Evolutionary conservation across 202 grass and related monocot species (phyloP).

Genomic region (Panicum virgatum): DNA sequence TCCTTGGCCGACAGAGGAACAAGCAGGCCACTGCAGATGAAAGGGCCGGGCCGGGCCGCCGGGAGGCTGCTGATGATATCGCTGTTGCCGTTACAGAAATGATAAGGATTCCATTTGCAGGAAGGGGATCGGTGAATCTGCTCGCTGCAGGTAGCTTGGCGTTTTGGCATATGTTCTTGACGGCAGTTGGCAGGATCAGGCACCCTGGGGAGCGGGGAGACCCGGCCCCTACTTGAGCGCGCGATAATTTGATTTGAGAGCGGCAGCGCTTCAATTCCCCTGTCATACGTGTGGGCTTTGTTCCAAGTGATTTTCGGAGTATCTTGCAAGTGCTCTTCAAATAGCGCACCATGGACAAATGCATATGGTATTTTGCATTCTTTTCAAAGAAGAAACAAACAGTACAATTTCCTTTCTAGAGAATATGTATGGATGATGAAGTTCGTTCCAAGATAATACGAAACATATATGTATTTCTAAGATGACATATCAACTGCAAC

Average conservation of each 20-base stretch:
- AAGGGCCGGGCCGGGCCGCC: neutral
- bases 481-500: neutral
- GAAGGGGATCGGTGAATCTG: constrained; percentile 1
- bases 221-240: constrained; percentile 26
- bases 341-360: neutral
- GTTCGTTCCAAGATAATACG: neutral
- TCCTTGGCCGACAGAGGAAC: constrained; percentile 27
- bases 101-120: constrained; percentile 44
- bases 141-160: neutral
- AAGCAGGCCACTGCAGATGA: neutral
- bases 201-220: neutral
- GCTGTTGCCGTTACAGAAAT: constrained; percentile 22
- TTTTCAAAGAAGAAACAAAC: neutral
- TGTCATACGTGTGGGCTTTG: neutral
- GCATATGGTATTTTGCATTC: neutral
- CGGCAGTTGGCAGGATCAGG: constrained; percentile 28
- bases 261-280: neutral
- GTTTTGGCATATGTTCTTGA: constrained; percentile 36
- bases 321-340: neutral
- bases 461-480: neutral
- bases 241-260: constrained; percentile 45
- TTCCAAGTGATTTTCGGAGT: neutral
- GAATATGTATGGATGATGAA: neutral
- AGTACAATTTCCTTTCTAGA: neutral
- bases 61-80: neutral